phyloP scores from a whole-genome alignment of 495 filamentous ascomycete genomes.

The Trichoderma asperelloides region DNA sequence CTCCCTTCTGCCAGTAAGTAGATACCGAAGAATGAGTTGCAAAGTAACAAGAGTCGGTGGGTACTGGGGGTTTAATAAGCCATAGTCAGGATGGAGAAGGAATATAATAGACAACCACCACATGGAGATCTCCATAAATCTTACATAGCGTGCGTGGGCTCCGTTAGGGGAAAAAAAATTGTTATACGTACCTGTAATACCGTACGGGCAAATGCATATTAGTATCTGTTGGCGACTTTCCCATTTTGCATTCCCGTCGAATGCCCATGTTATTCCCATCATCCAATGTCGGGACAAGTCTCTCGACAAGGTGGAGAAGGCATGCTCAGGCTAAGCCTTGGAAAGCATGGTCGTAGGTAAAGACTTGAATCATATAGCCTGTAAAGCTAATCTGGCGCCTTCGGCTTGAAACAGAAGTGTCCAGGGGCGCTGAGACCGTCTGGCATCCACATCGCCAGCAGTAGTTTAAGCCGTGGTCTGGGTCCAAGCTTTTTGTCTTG shows the following conservation, averaged over 20 bases:
- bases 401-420: constrained; percentile 2
- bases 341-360: background rate
- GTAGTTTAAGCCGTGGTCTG: background rate
- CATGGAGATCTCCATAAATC: background rate
- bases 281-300: background rate
- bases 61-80: background rate
- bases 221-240: background rate
- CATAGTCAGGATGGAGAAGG: background rate
- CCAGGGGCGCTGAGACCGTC: background rate
- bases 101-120: background rate
- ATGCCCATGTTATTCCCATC: background rate
- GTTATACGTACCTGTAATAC: background rate
- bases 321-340: background rate
- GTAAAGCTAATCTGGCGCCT: constrained; percentile 5
- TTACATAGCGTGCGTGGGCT: background rate
- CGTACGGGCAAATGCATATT: background rate
- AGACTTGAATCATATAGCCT: constrained; percentile 2
- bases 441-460: background rate
- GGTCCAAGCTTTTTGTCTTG: background rate
- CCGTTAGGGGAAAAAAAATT: background rate
- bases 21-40: background rate
- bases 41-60: background rate
- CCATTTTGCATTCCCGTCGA: background rate
- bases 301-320: background rate
- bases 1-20: background rate